Evolutionary conservation across 169 alveolate genomes (phyloP), one percentile per base, ranked within the genome.

Genomic region (Eimeria necatrix): DNA sequence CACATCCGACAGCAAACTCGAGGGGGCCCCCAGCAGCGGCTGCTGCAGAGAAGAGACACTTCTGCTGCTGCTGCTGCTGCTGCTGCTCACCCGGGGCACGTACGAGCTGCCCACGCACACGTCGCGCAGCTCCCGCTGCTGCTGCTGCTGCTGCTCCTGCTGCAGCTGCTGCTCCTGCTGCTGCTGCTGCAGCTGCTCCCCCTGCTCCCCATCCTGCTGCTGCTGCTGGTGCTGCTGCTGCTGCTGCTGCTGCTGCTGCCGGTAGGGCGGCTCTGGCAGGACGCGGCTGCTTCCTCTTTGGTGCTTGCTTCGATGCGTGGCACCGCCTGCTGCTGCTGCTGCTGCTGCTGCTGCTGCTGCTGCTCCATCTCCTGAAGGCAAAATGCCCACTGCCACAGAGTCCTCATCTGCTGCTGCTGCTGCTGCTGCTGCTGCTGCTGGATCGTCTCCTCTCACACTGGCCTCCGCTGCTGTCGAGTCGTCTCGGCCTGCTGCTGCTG

Each of bases 391-490:
- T 7, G 12, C 78, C 4, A 68, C 78, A 18, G 78, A 68, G 48
- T 68, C 78, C 46, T 6, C 12, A 2, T 6, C 6, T 48, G 6
- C 48, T n/a, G 12, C 78, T 3, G n/a, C 78, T 4, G n/a, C 78
- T n/a, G 4, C 78, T 3, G 16, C 26, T 48, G n/a, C 78, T 68
- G 32, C 78, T 68, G 32, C 78, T 18, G 48, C 78, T n/a, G 78
- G n/a, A n/a, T n/a, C n/a, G n/a, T n/a, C n/a, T n/a, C n/a, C n/a
- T n/a, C n/a, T n/a, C n/a, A n/a, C n/a, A n/a, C n/a, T n/a, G n/a
- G n/a, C 78, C n/a, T 20, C 73, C n/a, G 73, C 73, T 61, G 73
- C 73, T 61, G 73, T 61, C n/a, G 73, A n/a, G n/a, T n/a, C n/a
- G n/a, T n/a, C n/a, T n/a, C n/a, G n/a, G n/a, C n/a, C 73, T 61